These are phyloP conservation scores for Fusarium sp. DNA, from an alignment of 2,329 filamentous ascomycete genomes.

Conservation along the genomic window DNA sequence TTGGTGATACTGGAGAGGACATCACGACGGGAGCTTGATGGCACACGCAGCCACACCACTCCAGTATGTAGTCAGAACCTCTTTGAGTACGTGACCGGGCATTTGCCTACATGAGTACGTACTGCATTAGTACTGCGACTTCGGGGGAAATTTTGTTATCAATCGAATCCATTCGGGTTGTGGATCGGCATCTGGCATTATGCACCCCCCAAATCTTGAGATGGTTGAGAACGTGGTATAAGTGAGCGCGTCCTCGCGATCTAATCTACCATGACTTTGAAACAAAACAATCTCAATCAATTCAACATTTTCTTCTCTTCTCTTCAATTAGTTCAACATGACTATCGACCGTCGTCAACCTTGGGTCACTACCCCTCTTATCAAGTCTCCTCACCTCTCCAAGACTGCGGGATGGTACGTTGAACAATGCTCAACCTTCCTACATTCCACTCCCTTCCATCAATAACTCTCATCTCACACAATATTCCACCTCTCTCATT, in stretches of 20 bases:
- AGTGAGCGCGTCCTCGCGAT: not conserved
- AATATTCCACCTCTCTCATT: not conserved
- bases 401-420: slow-evolving; percentile 74
- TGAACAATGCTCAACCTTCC: not conserved
- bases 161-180: slow-evolving; percentile 6
- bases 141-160: slow-evolving; percentile 1
- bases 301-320: not conserved
- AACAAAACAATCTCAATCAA: not conserved
- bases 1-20: not conserved
- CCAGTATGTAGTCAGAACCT: not conserved
- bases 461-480: not conserved
- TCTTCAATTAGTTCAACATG: slow-evolving; percentile 9
- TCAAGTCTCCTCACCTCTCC: slow-evolving; percentile 59
- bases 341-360: slow-evolving; percentile 30
- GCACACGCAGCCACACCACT: not conserved
- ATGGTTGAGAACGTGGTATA: not conserved
- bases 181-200: not conserved
- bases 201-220: not conserved
- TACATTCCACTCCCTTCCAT: not conserved
- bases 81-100: not conserved
- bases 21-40: not conserved
- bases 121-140: slow-evolving; percentile 6
- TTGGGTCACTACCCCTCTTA: slow-evolving; percentile 30
- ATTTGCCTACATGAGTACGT: not conserved
- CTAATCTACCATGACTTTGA: not conserved